Base-by-base conservation (phyloP, 441 rosid genomes). In the Melastoma candidum region DNA sequence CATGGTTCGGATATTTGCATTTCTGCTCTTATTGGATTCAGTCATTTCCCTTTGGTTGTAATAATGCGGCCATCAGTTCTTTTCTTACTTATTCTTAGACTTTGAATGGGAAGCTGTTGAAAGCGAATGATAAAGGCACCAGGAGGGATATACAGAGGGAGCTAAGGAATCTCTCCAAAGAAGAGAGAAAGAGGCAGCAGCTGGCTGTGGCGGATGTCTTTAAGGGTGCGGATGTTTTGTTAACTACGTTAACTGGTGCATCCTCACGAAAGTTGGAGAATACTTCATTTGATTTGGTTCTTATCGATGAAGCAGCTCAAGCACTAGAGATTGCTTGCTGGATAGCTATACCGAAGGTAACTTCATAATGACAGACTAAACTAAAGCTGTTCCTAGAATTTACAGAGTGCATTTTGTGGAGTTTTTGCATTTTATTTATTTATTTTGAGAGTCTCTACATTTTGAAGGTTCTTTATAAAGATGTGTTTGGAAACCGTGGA, bases 251-350 rank as follows among this genome's bases (percentile, higher is more conserved):
- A 76, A 89, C 97, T 61, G 97, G 97, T 72, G 90, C 98, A 29
- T 59, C 72, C 57, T 63, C 98, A 60, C 79, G 59, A 47, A 86
- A 93, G 71, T 76, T 89, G 43, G 88, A 86, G 48, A 73, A 59
- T 25, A 74, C 71, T 54, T 75, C 86, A 57, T 89, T 86, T 71
- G 97, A 93, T 65, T 75, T 93, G 84, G 96, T 93, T 54, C 80
- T 93, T 41, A 93, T 89, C 11, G 98, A 93, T 63, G 98, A 93
- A 83, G 97, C 97, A 71, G 97, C 98, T 39, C 98, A 83, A 74
- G 97, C 96, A 1, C 97, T 93, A 72, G 98, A 93, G 76, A 81
- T 93, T 65, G 92, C 97, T 44, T 89, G 97, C 68, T 93, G 97
- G 97, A 78, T 88, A 26, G 95, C 95, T 63, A 58, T 93, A 63